Percentiles rank a stretch among this genome's conserved stretches.
Evolutionary conservation across 164 flowering plant species (phyloP).

Genomic region (Kalanchoe fedtschenkoi): DNA sequence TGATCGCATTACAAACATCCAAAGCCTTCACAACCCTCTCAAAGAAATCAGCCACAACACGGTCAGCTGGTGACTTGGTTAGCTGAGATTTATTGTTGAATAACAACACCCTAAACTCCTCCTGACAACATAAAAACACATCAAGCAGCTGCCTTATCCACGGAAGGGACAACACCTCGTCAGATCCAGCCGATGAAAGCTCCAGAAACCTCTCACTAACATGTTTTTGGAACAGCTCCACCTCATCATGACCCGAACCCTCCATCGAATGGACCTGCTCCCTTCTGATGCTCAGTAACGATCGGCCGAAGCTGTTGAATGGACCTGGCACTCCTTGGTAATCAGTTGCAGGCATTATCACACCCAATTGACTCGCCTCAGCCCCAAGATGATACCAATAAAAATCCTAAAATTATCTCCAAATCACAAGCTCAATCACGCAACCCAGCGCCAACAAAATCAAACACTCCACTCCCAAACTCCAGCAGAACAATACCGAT

Average conservation of each 20-base stretch:
- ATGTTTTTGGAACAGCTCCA: slow-evolving; percentile 60
- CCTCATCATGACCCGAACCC: slow-evolving; percentile 25
- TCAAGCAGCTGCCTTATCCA: slow-evolving; percentile 74
- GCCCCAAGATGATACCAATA: too few species aligned
- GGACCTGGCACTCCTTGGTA: slow-evolving; percentile 42
- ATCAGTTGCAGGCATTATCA: slow-evolving; percentile 66
- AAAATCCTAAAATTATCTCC: not conserved
- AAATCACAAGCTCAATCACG: not conserved
- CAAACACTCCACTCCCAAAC: not conserved
- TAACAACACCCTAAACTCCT: slow-evolving; percentile 55
- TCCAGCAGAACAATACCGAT: not conserved
- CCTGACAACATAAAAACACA: slow-evolving; percentile 60
- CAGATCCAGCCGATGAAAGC: slow-evolving; percentile 23
- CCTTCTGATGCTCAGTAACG: slow-evolving; percentile 53
- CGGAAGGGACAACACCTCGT: slow-evolving; percentile 51
- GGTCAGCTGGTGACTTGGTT: slow-evolving; percentile 42
- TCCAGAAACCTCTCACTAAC: slow-evolving; percentile 46
- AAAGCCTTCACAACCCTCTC: slow-evolving; percentile 75
- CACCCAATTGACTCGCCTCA: slow-evolving; percentile 13
- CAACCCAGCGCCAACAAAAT: not conserved
- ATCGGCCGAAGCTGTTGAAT: slow-evolving; percentile 37
- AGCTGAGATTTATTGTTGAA: slow-evolving; percentile 26
- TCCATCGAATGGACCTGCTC: slow-evolving; percentile 71
- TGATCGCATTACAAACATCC: slow-evolving; percentile 81
- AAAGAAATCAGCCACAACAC: slow-evolving; percentile 39